A percentile compares a stretch with the other conserved stretches of the same genome.
phyloP scores from a whole-genome alignment of 768 basidiomycete species.

The Mycena metata region DNA sequence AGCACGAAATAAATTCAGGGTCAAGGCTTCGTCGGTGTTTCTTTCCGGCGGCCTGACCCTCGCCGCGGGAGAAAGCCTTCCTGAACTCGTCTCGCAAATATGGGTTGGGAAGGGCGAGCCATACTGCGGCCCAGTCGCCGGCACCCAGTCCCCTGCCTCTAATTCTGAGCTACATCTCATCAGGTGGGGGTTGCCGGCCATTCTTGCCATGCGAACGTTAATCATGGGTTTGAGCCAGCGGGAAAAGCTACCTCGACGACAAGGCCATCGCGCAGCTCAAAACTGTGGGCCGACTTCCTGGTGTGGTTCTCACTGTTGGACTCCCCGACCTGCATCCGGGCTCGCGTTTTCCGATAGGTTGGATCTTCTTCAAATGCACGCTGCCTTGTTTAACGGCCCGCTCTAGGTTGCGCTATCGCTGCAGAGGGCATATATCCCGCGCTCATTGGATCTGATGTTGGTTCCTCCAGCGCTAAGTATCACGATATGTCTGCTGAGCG shows the following conservation, averaged over 20 bases:
- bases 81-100: constrained; percentile 43
- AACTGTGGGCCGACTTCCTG: constrained; percentile 44
- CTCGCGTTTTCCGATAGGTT: constrained; percentile 50
- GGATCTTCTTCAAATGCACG: not conserved
- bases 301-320: constrained; percentile 48
- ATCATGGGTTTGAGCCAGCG: constrained; percentile 30
- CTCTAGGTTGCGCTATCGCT: constrained; percentile 50
- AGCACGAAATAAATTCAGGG: constrained; percentile 55
- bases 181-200: constrained; percentile 27
- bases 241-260: constrained; percentile 49
- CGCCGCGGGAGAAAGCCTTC: constrained; percentile 38
- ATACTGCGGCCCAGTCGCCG: constrained; percentile 46
- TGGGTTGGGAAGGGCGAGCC: constrained; percentile 53
- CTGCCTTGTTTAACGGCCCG: constrained; percentile 1
- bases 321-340: constrained; percentile 59
- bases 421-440: constrained; percentile 55
- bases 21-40: constrained; percentile 47
- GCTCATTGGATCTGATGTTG: constrained; percentile 52
- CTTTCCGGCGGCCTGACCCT: constrained; percentile 47
- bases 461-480: not conserved
- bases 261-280: constrained; percentile 51
- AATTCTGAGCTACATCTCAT: constrained; percentile 48
- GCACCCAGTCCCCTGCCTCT: not conserved
- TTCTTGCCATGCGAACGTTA: constrained; percentile 6
- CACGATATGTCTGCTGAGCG: not conserved